phyloP scores from a whole-genome alignment of 495 filamentous ascomycete species.

The Durotheca rogersii region DNA sequence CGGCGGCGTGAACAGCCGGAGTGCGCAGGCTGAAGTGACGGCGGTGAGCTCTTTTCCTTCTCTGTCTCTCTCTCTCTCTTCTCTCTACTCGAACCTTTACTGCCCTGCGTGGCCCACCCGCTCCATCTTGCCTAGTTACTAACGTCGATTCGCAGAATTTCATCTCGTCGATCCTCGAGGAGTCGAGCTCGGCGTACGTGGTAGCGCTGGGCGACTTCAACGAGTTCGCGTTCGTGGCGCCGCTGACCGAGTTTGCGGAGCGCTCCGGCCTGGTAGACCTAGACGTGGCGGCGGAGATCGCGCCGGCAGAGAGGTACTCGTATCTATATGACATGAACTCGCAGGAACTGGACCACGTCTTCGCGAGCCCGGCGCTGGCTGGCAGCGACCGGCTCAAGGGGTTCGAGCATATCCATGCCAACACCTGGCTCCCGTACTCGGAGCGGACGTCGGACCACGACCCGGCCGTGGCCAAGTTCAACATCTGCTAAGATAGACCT shows the following conservation, averaged over 20 bases:
- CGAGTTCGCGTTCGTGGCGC: constrained; percentile 59
- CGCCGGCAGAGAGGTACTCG: constrained; percentile 57
- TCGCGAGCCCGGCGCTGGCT: constrained; percentile 47
- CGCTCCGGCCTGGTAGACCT: constrained; percentile 52
- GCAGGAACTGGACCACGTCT: constrained; percentile 64
- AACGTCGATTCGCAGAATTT: constrained; percentile 28
- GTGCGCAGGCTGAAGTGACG: constrained; percentile 50
- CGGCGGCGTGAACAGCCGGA: constrained; percentile 50
- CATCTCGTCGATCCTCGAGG: constrained; percentile 44
- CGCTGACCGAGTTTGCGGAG: constrained; percentile 46
- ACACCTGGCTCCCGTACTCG: constrained; percentile 55
- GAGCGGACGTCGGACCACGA: constrained; percentile 60
- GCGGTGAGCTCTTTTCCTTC: constrained; percentile 38
- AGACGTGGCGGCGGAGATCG: constrained; percentile 50
- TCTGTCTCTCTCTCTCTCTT: neutral
- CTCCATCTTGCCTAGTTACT: neutral
- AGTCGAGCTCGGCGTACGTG: constrained; percentile 46
- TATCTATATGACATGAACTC: constrained; percentile 57
- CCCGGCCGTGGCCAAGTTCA: constrained; percentile 55
- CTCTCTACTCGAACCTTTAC: neutral
- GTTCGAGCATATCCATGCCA: constrained; percentile 64
- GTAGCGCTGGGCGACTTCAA: constrained; percentile 61
- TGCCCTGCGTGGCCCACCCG: no score
- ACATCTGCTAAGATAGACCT: constrained; percentile 45
- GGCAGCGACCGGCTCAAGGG: constrained; percentile 28